phyloP scores from a whole-genome alignment of 2,329 filamentous ascomycete genomes.

The Canariomyces notabilis region DNA sequence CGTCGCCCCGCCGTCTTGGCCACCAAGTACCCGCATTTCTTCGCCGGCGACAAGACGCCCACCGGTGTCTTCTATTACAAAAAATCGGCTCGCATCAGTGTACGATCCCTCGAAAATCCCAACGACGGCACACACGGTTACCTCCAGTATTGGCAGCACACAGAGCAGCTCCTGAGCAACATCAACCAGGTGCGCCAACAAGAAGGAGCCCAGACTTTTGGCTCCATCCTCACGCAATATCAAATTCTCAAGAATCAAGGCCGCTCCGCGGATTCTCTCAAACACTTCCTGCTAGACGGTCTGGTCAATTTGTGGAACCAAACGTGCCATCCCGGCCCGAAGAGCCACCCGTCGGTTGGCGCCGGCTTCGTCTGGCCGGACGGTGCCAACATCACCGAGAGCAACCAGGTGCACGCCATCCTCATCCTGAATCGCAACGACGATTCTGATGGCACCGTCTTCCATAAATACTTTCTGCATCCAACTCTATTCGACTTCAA shows the following conservation, averaged over 20 bases:
- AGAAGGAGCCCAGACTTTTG: no score
- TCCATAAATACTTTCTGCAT: background rate
- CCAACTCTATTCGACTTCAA: background rate
- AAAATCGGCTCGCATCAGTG: background rate
- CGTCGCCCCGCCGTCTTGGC: conserved; percentile 2
- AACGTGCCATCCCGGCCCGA: conserved; percentile 5
- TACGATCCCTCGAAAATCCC: background rate
- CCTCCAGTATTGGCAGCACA: background rate
- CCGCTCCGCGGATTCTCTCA: no score
- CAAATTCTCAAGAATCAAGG: no score
- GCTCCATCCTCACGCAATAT: no score
- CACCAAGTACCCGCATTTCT: conserved; percentile 7
- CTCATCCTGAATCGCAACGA: conserved; percentile 4
- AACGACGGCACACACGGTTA: background rate
- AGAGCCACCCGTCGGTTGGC: conserved; percentile 5
- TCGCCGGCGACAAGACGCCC: background rate
- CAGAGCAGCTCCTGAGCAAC: background rate
- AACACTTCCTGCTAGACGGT: background rate
- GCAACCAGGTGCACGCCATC: conserved; percentile 5
- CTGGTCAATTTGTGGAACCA: conserved; percentile 1
- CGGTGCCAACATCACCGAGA: background rate
- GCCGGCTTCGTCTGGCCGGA: conserved; percentile 1
- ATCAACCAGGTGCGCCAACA: background rate
- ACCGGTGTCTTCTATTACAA: background rate
- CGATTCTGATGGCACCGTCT: conserved; percentile 2